Evolutionary conservation across 2,329 filamentous ascomycete species (phyloP), one percentile per base, ranked within the genome.

Genomic region (Onygenales sp.): DNA sequence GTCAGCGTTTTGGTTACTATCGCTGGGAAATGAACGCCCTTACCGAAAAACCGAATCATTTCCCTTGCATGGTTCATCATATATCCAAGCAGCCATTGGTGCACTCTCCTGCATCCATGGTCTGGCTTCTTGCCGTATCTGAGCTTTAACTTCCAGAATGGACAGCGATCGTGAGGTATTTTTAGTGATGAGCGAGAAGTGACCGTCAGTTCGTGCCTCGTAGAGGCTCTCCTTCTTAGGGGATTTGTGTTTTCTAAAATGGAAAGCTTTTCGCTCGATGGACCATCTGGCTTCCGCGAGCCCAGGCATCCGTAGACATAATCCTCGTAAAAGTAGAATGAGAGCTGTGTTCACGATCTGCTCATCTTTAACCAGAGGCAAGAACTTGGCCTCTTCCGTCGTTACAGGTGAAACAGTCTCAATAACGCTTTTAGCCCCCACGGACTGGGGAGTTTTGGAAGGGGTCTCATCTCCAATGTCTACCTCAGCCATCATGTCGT

Each of bases 51-150:
- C 14, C 37, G 21, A 42, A 13, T 34, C 27, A 31, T 27, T 14
- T n/a, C 13, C 34, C 17, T 21, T 40, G 21, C 53, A 44, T 14
- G 56, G 56, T 14, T 56, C 54, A n/a, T 42, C 51, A 50, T 45
- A 33, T 3, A 59, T 57, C 57, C 57, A 59, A 27, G 55, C 53
- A 21, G 52, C 57, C 53, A 59, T 54, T 40, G 56, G 57, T 1
- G 57, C 57, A 14, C 39, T 56, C 37, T 58, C 57, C 32, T 58
- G 55, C 51, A 47, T 55, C 17, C 42, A 46, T 21, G 40, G 31
- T 10, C 52, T 31, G 43, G 33, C 17, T 8, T 36, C 37, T 13
- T n/a, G 21, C 46, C 52, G n/a, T 6, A 11, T 17, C 13, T 42
- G 14, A 48, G 54, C 34, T 45, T 57, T 55, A 11, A 57, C 56